Base-by-base conservation (phyloP, 2,329 filamentous ascomycete genomes). In the Aspergillus piperis region DNA sequence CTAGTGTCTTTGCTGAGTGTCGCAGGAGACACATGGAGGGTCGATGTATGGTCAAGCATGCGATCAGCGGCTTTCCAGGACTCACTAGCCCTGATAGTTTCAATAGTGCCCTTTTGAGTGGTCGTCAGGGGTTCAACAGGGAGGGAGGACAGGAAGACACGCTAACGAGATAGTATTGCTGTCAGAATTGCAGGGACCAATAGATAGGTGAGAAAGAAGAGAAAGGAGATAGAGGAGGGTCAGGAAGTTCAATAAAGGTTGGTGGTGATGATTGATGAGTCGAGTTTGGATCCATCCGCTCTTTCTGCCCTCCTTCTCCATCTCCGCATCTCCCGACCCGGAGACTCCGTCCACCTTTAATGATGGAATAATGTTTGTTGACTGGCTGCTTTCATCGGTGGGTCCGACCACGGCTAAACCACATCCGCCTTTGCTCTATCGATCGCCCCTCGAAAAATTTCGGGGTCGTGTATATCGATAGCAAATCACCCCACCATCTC, bases 31-130 rank as follows among this genome's bases (percentile, higher is more conserved):
- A 58, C 52, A 52, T 55, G 57, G 44, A 62, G 25, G 21, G 47
- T 8, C 47, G 50, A 42, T 59, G 54, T 50, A 52, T 59, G 59
- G 57, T 36, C 47, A 59, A 54, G 41, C 55, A 60, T 51, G 58
- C 50, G 63, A 64, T 64, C 63, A 61, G 62, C 62, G 56, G 48
- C 47, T 50, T 23, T 30, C 32, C 42, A 58, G 49, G 38, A 50
- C 54, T 13, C 50, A 42, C 62, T 64, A 64, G 57, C 62, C 52
- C 36, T 47, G 53, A 51, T 58, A 50, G 47, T 53, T 36, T 50
- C 62, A 64, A 61, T 63, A 64, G 61, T 48, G 58, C 49, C 32
- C 53, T 44, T 30, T 41, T 42, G 38, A n/a, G 23, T n/a, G 10
- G 41, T 13, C 41, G 41, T 54, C 57, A 60, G 62, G 58, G 62